A percentile compares a stretch with the other conserved stretches of the same genome.
These are phyloP conservation scores for Fomitopsis pulvina DNA, from an alignment of 768 basidiomycete species.

Conservation along the genomic window DNA sequence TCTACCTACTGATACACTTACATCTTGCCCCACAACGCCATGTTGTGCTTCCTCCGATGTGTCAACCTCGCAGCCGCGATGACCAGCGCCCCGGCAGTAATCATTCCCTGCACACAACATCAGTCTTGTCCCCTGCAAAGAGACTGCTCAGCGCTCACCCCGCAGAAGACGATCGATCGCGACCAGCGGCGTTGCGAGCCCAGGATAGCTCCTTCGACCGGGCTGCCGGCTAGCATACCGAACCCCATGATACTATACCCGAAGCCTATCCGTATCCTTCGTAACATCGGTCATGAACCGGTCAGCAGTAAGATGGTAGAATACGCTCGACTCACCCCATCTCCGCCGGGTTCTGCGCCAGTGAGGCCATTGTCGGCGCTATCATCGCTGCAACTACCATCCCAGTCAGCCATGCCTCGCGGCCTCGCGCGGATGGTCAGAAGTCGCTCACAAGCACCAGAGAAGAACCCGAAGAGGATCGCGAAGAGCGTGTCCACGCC, in stretches of 20 bases:
- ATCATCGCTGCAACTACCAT: constrained; percentile 10
- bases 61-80: too few relatives aligned
- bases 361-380: constrained; percentile 7
- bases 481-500: constrained; percentile 32
- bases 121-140: too few relatives aligned
- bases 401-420: background rate
- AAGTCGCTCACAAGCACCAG: constrained; percentile 33
- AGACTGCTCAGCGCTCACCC: too few relatives aligned
- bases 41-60: too few relatives aligned
- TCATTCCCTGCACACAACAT: too few relatives aligned
- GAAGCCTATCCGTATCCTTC: constrained; percentile 20
- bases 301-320: background rate
- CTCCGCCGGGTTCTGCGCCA: constrained; percentile 6
- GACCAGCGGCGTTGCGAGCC: constrained; percentile 7
- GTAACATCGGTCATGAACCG: background rate
- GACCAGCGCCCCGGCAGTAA: too few relatives aligned
- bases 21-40: too few relatives aligned
- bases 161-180: constrained; percentile 18
- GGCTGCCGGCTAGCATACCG: constrained; percentile 18
- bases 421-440: background rate
- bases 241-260: constrained; percentile 13
- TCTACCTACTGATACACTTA: too few relatives aligned
- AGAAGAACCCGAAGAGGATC: constrained; percentile 39
- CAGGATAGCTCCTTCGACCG: constrained; percentile 20
- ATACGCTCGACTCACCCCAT: constrained; percentile 8